Conservation (phyloP, 768 basidiomycete species). For the Cystofilobasidium macerans region DNA sequence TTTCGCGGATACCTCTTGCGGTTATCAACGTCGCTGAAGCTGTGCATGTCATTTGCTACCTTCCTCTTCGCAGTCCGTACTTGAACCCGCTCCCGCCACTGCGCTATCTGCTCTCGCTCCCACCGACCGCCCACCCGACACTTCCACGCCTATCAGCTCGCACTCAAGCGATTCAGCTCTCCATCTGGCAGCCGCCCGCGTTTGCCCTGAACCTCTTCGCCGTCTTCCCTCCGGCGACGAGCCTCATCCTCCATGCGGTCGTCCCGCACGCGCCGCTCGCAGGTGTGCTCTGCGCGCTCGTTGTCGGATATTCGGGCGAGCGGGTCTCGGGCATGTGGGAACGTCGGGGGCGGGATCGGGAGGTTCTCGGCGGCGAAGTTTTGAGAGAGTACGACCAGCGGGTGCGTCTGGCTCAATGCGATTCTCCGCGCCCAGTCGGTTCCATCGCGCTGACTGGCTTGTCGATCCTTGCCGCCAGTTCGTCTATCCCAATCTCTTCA, state of each 20-base stretch:
- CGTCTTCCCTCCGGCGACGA: slow-evolving; percentile 6
- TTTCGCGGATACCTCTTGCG: no score
- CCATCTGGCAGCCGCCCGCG: slow-evolving; percentile 21
- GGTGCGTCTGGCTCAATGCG: slow-evolving; percentile 10
- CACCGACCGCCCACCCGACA: slow-evolving; percentile 5
- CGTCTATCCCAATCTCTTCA: slow-evolving; percentile 23
- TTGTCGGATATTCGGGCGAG: not conserved
- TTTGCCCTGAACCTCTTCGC: slow-evolving; percentile 20
- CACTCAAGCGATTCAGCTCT: slow-evolving; percentile 14
- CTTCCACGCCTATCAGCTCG: not conserved
- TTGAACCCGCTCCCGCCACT: slow-evolving; percentile 12
- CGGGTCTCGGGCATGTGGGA: not conserved
- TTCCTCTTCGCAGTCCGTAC: not conserved
- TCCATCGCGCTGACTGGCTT: not conserved
- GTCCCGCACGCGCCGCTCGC: slow-evolving; percentile 10
- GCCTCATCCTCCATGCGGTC: slow-evolving; percentile 22
- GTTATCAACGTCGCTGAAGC: not conserved
- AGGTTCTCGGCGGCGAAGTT: slow-evolving; percentile 19
- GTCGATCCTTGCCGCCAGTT: slow-evolving; percentile 9
- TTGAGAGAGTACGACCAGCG: slow-evolving; percentile 26
- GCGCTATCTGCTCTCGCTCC: slow-evolving; percentile 21
- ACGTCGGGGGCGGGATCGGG: slow-evolving; percentile 13
- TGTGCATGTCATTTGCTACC: no score
- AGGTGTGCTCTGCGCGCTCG: not conserved
- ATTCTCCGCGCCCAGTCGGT: no score